These are phyloP conservation scores for Adansonia digitata DNA, from an alignment of 345 rosid species.

Conservation along the genomic window DNA sequence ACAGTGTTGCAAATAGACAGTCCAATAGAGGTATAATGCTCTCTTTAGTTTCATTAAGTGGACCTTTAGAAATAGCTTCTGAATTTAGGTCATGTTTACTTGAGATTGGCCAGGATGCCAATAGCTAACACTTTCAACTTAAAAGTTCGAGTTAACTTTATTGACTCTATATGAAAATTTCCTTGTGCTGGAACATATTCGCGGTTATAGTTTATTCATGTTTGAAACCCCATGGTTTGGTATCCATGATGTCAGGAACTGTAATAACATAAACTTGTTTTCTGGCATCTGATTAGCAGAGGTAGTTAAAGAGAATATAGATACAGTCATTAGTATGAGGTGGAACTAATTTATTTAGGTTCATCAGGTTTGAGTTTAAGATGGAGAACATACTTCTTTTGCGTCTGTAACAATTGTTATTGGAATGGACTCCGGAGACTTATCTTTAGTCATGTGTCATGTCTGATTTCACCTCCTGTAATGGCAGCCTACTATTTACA, in stretches of 20 bases:
- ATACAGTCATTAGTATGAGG: not conserved
- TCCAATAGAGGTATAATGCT: constrained; percentile 67
- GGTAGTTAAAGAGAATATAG: not conserved
- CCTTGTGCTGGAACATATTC: not conserved
- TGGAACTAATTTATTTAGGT: not conserved
- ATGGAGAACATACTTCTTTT: not conserved
- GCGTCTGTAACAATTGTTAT: not conserved
- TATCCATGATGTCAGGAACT: not conserved
- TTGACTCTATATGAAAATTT: not conserved
- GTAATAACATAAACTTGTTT: not conserved
- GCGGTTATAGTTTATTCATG: not conserved
- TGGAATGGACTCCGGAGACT: not conserved
- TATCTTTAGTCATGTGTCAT: not conserved
- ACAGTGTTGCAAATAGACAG: constrained; percentile 68
- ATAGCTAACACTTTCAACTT: not conserved
- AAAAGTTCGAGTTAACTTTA: not conserved
- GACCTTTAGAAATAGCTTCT: constrained; percentile 5
- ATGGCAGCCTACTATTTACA: not conserved
- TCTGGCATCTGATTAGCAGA: not conserved
- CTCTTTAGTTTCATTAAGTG: constrained; percentile 7
- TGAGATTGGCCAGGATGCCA: not conserved
- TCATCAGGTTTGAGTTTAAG: not conserved
- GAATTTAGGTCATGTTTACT: not conserved
- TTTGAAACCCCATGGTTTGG: not conserved
- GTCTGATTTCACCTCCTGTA: not conserved